Conservation (phyloP, 1,139 yeast genomes). For the Geotrichum restrictum region DNA sequence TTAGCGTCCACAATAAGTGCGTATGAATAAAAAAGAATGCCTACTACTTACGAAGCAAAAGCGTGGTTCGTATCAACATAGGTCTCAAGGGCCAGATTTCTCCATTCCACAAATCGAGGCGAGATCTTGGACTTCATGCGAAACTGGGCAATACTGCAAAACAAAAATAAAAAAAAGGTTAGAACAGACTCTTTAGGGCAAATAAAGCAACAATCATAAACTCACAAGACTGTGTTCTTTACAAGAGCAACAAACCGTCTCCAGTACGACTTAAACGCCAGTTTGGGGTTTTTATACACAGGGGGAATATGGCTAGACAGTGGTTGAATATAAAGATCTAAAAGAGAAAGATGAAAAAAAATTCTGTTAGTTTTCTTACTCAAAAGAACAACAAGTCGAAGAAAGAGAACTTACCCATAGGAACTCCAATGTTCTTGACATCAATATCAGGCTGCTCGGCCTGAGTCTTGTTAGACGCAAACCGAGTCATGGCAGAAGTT, state of each 20-base stretch:
- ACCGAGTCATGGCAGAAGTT: background rate
- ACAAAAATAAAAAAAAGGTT: conserved; percentile 22
- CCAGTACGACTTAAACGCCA: conserved; percentile 41
- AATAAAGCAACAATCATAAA: background rate
- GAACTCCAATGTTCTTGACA: conserved; percentile 30
- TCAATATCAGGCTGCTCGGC: conserved; percentile 23
- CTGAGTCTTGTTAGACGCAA: conserved; percentile 19
- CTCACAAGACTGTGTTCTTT: conserved; percentile 50
- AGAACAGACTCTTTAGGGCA: background rate
- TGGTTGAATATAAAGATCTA: conserved; percentile 45
- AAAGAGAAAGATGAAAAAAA: background rate
- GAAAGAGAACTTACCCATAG: conserved; percentile 27
- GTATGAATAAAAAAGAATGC: conserved; percentile 22
- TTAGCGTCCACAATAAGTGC: conserved; percentile 27
- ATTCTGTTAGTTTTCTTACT: background rate
- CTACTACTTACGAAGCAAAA: conserved; percentile 46
- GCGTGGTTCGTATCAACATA: conserved; percentile 65
- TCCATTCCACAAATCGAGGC: conserved; percentile 67
- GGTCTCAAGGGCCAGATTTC: conserved; percentile 63
- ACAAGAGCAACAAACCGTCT: conserved; percentile 55
- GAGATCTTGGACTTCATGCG: conserved; percentile 60
- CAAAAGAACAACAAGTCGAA: too few species aligned
- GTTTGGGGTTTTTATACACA: conserved; percentile 42
- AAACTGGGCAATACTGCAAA: conserved; percentile 54
- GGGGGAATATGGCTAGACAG: conserved; percentile 46